Percentiles rank a stretch among this genome's conserved stretches.
Evolutionary conservation across 768 basidiomycete species (phyloP).

Genomic region (Ramaria sp.): DNA sequence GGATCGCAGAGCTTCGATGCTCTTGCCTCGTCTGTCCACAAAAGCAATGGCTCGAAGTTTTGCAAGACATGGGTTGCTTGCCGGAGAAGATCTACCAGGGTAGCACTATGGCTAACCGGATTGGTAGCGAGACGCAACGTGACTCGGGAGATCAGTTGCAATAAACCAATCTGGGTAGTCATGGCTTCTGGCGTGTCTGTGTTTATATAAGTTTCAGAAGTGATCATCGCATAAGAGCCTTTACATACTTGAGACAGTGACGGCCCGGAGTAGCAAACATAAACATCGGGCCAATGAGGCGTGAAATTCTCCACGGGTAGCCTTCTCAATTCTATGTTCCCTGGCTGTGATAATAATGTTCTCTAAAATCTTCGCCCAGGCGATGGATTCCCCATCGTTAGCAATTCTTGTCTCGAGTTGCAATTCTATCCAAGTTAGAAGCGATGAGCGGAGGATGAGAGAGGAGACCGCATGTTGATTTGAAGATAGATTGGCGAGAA

Average conservation of each 20-base stretch:
- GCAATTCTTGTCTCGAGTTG: conserved; percentile 32
- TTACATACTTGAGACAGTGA: not conserved
- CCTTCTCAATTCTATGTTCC: conserved; percentile 9
- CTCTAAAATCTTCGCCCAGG: conserved; percentile 22
- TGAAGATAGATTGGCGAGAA: conserved; percentile 65
- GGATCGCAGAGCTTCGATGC: not conserved
- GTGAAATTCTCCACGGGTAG: conserved; percentile 14
- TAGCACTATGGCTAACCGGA: not conserved
- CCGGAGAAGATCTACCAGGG: conserved; percentile 1
- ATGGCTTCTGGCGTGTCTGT: not conserved
- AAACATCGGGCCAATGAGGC: conserved; percentile 38
- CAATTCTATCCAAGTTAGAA: conserved; percentile 78
- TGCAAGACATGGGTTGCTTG: not conserved
- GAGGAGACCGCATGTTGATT: conserved; percentile 59
- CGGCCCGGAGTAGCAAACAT: conserved; percentile 27
- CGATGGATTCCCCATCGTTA: conserved; percentile 12
- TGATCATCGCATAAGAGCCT: conserved; percentile 26
- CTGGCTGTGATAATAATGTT: conserved; percentile 18
- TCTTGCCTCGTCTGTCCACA: not conserved
- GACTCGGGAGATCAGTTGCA: conserved; percentile 11
- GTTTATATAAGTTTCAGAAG: conserved; percentile 26
- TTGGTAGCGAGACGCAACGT: conserved; percentile 12
- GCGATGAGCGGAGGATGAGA: conserved; percentile 56
- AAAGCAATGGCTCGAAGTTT: conserved; percentile 9
- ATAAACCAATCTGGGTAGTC: not conserved